Conservation (phyloP, 106 monocot species). For the Dendrobium nobile region DNA sequence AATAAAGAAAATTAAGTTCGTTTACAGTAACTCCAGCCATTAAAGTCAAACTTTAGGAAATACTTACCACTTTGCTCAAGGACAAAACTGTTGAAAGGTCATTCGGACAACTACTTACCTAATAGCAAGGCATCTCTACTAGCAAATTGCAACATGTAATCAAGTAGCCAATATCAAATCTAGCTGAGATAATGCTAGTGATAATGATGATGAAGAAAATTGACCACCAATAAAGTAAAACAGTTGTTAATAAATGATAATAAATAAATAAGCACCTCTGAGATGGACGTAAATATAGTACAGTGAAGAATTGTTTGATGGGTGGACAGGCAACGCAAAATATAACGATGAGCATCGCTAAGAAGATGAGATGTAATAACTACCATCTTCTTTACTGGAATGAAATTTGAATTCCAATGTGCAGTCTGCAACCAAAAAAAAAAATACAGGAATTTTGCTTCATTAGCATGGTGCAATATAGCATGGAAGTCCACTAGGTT, state of each 20-base stretch:
- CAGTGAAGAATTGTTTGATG: constrained; percentile 52
- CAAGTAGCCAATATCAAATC: not conserved
- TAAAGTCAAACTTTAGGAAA: not conserved
- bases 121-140: not conserved
- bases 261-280: constrained; percentile 57
- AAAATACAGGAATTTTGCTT: not conserved
- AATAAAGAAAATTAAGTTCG: not conserved
- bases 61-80: not conserved
- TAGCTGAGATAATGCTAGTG: not conserved
- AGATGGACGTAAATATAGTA: constrained; percentile 79
- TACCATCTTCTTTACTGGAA: constrained; percentile 63
- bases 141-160: not conserved
- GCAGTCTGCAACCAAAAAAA: constrained; percentile 35
- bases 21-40: not conserved
- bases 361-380: constrained; percentile 80
- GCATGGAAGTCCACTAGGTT: not conserved
- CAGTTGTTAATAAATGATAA: not conserved
- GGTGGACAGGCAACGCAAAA: constrained; percentile 66
- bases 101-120: not conserved
- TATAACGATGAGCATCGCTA: constrained; percentile 91
- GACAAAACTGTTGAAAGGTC: not conserved
- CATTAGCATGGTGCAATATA: not conserved
- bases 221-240: not conserved
- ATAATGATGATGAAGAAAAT: not conserved
- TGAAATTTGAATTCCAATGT: constrained; percentile 51